A percentile compares a stretch with the other conserved stretches of the same genome.
These are phyloP conservation scores for Penicillium waksmanii DNA, from an alignment of 495 filamentous ascomycete genomes.

Conservation along the genomic window DNA sequence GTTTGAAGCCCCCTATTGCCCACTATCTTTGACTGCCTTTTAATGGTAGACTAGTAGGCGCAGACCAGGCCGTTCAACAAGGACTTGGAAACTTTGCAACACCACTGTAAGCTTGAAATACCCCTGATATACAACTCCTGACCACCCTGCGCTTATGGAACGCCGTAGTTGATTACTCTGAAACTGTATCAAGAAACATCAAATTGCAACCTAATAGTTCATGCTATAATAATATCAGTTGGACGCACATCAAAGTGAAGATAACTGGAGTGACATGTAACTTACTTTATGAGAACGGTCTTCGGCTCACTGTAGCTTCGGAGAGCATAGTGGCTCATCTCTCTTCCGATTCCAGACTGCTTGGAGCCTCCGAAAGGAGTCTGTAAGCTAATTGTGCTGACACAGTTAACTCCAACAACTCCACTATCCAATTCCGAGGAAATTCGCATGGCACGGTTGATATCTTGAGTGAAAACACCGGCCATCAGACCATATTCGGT, in stretches of 20 bases:
- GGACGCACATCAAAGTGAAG: too few relatives aligned
- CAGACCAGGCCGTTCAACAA: too few relatives aligned
- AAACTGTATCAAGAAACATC: too few relatives aligned
- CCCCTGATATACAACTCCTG: too few relatives aligned
- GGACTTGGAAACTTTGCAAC: too few relatives aligned
- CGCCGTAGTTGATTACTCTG: too few relatives aligned
- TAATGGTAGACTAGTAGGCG: too few relatives aligned
- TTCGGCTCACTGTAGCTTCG: constrained; percentile 40
- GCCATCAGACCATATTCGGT: constrained; percentile 60
- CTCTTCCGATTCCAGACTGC: constrained; percentile 52
- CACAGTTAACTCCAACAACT: constrained; percentile 53
- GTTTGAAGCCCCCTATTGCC: too few relatives aligned
- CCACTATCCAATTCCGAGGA: constrained; percentile 47
- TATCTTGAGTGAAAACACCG: constrained; percentile 49
- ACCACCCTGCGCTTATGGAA: too few relatives aligned
- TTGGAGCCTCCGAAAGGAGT: constrained; percentile 53
- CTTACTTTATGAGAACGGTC: constrained; percentile 12
- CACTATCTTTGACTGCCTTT: too few relatives aligned
- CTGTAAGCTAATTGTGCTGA: constrained; percentile 25
- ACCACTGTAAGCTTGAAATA: too few relatives aligned
- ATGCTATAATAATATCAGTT: too few relatives aligned
- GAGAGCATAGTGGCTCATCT: constrained; percentile 89
- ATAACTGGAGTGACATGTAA: background rate
- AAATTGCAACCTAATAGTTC: background rate
- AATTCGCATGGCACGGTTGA: constrained; percentile 47